Conservation (phyloP, 2,329 filamentous ascomycete genomes). For the Fusarium sublunatum region DNA sequence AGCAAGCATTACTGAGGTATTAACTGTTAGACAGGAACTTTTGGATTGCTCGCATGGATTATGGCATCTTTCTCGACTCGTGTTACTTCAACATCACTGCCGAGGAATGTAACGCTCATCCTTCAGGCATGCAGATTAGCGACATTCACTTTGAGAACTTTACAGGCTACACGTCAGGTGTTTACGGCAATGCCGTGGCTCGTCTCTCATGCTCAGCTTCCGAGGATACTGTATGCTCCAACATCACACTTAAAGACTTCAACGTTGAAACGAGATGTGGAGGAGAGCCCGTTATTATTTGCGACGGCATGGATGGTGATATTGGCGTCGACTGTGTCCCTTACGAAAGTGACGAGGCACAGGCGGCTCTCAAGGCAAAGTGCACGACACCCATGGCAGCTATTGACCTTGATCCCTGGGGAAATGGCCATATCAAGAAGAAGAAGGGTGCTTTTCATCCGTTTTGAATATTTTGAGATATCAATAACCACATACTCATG, state of each 20-base stretch:
- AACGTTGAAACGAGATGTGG: conserved; percentile 50
- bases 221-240: conserved; percentile 63
- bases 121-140: conserved; percentile 68
- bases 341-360: conserved; percentile 22
- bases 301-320: conserved; percentile 28
- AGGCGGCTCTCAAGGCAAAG: conserved; percentile 9
- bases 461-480: neutral
- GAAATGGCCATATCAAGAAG: conserved; percentile 1
- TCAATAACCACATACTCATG: neutral
- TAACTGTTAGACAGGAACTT: conserved; percentile 57
- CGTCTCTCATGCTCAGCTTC: conserved; percentile 66
- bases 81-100: conserved; percentile 69
- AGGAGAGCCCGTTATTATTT: conserved; percentile 26
- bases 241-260: conserved; percentile 66
- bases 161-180: conserved; percentile 66
- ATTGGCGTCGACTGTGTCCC: conserved; percentile 32
- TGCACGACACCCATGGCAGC: conserved; percentile 21
- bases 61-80: conserved; percentile 68
- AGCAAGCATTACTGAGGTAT: accelerated
- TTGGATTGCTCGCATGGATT: conserved; percentile 68
- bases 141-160: conserved; percentile 70
- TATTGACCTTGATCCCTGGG: conserved; percentile 20
- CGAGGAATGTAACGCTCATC: conserved; percentile 63
- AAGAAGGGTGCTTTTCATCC: conserved; percentile 12
- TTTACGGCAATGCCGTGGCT: conserved; percentile 65